phyloP scores from a whole-genome alignment of 768 basidiomycete genomes.

The Lentinula detonsa region DNA sequence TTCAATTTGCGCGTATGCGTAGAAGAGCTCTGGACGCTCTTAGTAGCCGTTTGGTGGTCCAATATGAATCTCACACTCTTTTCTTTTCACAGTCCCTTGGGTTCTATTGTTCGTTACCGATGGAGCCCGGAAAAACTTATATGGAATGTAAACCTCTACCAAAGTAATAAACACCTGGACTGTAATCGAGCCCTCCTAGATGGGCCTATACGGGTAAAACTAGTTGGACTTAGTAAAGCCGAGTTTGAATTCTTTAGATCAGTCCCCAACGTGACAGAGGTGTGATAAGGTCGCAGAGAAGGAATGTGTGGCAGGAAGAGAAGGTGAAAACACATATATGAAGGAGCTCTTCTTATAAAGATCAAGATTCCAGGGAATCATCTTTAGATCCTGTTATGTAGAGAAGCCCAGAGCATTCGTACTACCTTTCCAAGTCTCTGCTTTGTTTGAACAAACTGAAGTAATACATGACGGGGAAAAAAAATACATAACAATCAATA shows the following conservation, averaged over 20 bases:
- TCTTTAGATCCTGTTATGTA: too few species aligned
- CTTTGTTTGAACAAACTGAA: too few species aligned
- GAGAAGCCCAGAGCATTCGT: too few species aligned
- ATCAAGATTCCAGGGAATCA: too few species aligned
- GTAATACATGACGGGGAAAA: too few species aligned
- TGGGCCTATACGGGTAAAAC: background rate
- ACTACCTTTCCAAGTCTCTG: too few species aligned
- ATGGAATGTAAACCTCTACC: constrained; percentile 57
- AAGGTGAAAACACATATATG: background rate
- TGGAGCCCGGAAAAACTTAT: constrained; percentile 58
- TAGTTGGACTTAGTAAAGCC: background rate
- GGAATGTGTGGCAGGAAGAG: background rate
- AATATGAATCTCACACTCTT: background rate
- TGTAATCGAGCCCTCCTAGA: background rate
- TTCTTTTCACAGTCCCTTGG: constrained; percentile 42
- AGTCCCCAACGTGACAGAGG: background rate
- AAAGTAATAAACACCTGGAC: background rate
- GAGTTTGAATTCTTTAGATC: background rate
- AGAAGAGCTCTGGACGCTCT: background rate
- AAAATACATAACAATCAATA: too few species aligned
- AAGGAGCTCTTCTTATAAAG: background rate
- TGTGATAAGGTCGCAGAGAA: background rate
- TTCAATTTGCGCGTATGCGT: background rate
- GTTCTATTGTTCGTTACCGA: constrained; percentile 65
- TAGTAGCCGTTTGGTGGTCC: background rate